Base-by-base conservation (phyloP, 306 rosid genomes). In the Arachis stenosperma region DNA sequence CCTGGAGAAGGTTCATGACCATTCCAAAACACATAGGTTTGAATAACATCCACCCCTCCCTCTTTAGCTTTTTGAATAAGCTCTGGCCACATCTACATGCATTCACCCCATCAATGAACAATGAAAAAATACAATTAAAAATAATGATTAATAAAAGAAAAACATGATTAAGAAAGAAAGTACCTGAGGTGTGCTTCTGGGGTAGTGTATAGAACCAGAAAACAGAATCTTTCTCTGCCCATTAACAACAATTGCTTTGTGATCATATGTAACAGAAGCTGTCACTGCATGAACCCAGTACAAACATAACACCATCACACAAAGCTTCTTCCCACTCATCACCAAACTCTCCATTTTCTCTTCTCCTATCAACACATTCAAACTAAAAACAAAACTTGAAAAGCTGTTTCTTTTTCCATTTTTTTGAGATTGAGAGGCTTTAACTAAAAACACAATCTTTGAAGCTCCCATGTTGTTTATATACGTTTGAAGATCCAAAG, bases 101-200 rank as follows among this genome's bases (percentile, higher is more conserved):
- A 85, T 43, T 47, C 62, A 75, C 77, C 27, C 27, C 27, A 22
- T 22, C 27, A n/a, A 22, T 11, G 54, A 47, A 12, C 47, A 78
- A 53, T 9, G 7, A 56, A 40, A 69, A 36, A 59, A 48, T 22
- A 78, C 42, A 53, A 73, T 48, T 48, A 48, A 63, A 77, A 63
- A 77, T 9, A 1, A 9, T 27, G 51, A 54, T 1, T 6, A 42
- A 42, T 42, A 4, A 42, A 42, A 43, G 82, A 78, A 71, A 78
- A 64, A 65, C 70, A 66, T 82, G 53, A 52, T 50, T 7, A 29
- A 53, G 56, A 22, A 12, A 15, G 57, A 5, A 48, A 48, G 54
- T 83, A 88, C 98, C 97, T 90, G 79, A 8, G 93, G 96, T 53
- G 99, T 91, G 91, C 98, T 91, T 92, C 98, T 91, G 69, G 99